Evolutionary conservation across 2,329 filamentous ascomycete species (phyloP).

Genomic region (Colletotrichum costaricense): DNA sequence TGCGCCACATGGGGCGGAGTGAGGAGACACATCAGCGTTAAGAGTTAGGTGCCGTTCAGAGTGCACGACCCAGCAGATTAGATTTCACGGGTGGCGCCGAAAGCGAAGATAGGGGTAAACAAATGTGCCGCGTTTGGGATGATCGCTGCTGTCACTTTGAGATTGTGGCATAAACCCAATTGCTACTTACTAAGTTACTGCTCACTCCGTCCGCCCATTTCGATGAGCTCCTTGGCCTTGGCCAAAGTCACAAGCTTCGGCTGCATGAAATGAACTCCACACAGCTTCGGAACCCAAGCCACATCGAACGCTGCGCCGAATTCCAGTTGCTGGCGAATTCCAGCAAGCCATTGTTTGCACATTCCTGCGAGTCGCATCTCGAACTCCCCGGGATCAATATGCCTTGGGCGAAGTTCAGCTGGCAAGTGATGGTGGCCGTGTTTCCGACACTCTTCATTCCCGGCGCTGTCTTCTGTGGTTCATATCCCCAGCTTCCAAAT

Average conservation of each 20-base stretch:
- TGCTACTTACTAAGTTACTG: not conserved
- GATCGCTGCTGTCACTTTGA: slow-evolving; percentile 15
- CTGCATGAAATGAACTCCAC: not conserved
- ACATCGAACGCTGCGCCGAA: not conserved
- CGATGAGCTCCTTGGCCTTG: not conserved
- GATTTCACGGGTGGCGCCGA: slow-evolving; percentile 24
- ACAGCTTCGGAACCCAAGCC: slow-evolving; percentile 6
- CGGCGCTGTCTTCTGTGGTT: not conserved
- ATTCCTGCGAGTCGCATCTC: not conserved
- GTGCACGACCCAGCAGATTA: slow-evolving; percentile 12
- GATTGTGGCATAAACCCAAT: not conserved
- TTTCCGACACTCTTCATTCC: not conserved
- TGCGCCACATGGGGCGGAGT: not conserved
- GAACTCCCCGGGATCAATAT: not conserved
- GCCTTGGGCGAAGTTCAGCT: not conserved
- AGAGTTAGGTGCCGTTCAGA: not conserved
- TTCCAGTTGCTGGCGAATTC: slow-evolving; percentile 12
- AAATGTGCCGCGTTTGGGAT: slow-evolving; percentile 1
- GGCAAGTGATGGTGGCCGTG: not conserved
- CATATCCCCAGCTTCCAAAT: not conserved
- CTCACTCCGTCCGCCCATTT: not conserved
- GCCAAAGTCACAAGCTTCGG: not conserved
- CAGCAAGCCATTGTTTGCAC: not conserved
- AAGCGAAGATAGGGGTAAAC: slow-evolving; percentile 13
- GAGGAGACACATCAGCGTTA: not conserved